Conservation (phyloP, 345 rosid species). For the Aquilaria yunnanensis region DNA sequence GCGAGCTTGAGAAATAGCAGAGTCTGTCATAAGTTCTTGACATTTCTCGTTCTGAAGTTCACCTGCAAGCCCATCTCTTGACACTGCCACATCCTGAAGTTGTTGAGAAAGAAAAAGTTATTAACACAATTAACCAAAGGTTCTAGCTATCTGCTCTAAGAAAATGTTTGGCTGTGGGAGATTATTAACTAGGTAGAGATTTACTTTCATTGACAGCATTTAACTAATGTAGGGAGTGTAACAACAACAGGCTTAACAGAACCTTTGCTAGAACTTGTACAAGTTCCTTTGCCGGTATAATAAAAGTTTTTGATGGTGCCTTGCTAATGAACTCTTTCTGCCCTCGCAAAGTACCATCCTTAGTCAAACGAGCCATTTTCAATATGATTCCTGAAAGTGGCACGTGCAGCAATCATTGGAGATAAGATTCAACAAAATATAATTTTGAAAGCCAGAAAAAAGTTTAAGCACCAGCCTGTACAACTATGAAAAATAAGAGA, state of each 20-base stretch:
- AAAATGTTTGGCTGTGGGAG: background rate
- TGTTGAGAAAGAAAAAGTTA: conserved; percentile 13
- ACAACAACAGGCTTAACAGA: conserved; percentile 16
- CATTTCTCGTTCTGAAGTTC: conserved; percentile 49
- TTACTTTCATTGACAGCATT: conserved; percentile 6
- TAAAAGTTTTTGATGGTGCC: conserved; percentile 58
- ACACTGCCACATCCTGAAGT: conserved; percentile 71
- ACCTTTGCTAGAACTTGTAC: conserved; percentile 96
- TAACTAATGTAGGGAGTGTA: conserved; percentile 4
- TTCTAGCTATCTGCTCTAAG: too few relatives aligned
- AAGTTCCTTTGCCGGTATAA: conserved; percentile 75
- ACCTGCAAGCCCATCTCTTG: conserved; percentile 47
- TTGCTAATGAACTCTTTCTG: conserved; percentile 61
- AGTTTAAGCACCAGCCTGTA: too few relatives aligned
- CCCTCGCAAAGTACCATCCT: conserved; percentile 51
- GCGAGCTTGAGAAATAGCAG: conserved; percentile 62
- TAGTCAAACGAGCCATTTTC: conserved; percentile 82
- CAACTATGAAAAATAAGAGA: too few relatives aligned
- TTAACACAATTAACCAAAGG: conserved; percentile 3
- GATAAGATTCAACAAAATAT: conserved; percentile 8
- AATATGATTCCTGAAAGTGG: conserved; percentile 64
- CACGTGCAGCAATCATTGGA: conserved; percentile 8
- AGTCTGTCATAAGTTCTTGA: conserved; percentile 69
- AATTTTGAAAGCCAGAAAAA: too few relatives aligned
- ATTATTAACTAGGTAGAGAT: conserved; percentile 3